Evolutionary conservation across 306 rosid genomes (phyloP), one percentile per base, ranked within the genome.

Genomic region (Hippophae gyantsensis): DNA sequence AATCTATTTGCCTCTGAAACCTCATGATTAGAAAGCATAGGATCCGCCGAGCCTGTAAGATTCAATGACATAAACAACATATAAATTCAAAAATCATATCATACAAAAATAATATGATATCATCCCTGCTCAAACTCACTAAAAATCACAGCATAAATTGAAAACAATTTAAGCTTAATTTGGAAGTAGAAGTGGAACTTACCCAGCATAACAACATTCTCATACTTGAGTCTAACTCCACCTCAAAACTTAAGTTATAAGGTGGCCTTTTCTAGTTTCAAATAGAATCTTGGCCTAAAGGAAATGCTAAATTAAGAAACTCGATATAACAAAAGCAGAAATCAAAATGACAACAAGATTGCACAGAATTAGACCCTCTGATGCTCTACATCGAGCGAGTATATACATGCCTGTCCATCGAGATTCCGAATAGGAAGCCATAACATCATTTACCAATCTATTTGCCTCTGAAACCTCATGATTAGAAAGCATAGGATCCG

Each of bases 171-270:
- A 27, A 27, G 38, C 38, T 27, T 0, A 27, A 27, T 27, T 27
- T 27, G 38, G 38, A 27, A 27, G 38, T 27, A 27, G 13, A 52
- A 42, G 25, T 52, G 53, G 50, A 59, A 9, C 3, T 7, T 51
- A 90, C 96, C 99, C 69, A 96, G 95, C 96, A 88, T 86, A 60
- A 92, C 95, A 57, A 96, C 89, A 71, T 88, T 92, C 66, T 92
- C 96, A 18, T n/a, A n/a, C n/a, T n/a, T n/a, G n/a, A n/a, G n/a
- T n/a, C n/a, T n/a, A n/a, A n/a, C n/a, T n/a, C n/a, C n/a, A n/a
- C n/a, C n/a, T n/a, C n/a, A n/a, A n/a, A n/a, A n/a, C n/a, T n/a
- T n/a, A n/a, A n/a, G n/a, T n/a, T n/a, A n/a, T n/a, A n/a, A n/a
- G n/a, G n/a, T n/a, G n/a, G n/a, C n/a, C n/a, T n/a, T n/a, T n/a